A percentile compares a stretch with the other conserved stretches of the same genome.
Conservation (phyloP, 495 filamentous ascomycete genomes). For the Penicillium goetzii region DNA sequence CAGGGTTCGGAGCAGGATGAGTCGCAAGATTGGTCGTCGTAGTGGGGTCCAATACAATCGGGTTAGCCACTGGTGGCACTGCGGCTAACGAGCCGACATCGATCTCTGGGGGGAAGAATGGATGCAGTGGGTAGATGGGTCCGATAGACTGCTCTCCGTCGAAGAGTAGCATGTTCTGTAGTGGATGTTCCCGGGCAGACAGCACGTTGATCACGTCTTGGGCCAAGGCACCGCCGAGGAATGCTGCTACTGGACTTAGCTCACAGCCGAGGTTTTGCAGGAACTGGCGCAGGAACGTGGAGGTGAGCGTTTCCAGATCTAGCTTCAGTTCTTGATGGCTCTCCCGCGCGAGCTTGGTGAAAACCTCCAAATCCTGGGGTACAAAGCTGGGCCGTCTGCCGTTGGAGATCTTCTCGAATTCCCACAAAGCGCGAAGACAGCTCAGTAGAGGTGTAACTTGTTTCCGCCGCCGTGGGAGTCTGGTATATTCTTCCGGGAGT, state of each 20-base stretch:
- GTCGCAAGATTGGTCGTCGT: slow-evolving; percentile 10
- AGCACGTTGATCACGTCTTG: slow-evolving; percentile 98
- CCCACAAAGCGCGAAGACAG: slow-evolving; percentile 83
- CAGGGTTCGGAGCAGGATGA: not conserved
- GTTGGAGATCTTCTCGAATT: slow-evolving; percentile 61
- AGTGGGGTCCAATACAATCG: slow-evolving; percentile 32
- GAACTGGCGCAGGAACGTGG: slow-evolving; percentile 82
- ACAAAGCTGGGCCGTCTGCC: slow-evolving; percentile 60
- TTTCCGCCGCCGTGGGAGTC: slow-evolving; percentile 65
- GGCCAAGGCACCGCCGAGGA: slow-evolving; percentile 85
- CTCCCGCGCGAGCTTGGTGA: slow-evolving; percentile 76
- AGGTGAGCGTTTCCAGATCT: slow-evolving; percentile 71
- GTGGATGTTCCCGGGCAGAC: slow-evolving; percentile 83
- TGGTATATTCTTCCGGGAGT: slow-evolving; percentile 69
- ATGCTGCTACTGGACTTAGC: slow-evolving; percentile 83
- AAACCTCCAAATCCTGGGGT: slow-evolving; percentile 63
- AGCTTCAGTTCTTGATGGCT: slow-evolving; percentile 77
- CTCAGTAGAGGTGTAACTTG: slow-evolving; percentile 79
- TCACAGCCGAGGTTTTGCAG: slow-evolving; percentile 80
- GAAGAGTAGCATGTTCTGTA: slow-evolving; percentile 93
- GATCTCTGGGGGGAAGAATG: slow-evolving; percentile 56
- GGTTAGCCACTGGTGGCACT: slow-evolving; percentile 37
- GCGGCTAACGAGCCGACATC: slow-evolving; percentile 35
- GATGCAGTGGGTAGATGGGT: slow-evolving; percentile 81
- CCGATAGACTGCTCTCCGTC: slow-evolving; percentile 80